Percentiles rank a stretch among this genome's conserved stretches.
Conservation (phyloP, 768 basidiomycete species). For the Mycena floridula region DNA sequence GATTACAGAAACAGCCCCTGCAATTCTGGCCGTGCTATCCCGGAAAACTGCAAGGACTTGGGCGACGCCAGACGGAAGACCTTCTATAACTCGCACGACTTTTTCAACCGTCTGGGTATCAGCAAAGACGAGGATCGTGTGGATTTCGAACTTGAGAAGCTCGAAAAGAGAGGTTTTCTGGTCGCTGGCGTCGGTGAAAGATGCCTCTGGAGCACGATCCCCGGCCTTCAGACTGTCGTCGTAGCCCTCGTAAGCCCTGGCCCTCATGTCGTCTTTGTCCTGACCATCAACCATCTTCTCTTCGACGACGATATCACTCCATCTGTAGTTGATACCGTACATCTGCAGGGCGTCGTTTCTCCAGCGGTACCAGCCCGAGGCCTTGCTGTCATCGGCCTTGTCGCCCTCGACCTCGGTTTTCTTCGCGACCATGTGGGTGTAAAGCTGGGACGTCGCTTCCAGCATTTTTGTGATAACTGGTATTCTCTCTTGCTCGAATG, state of each 20-base stretch:
- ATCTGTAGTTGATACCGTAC: constrained; percentile 23
- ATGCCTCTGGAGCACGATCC: neutral
- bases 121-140: neutral
- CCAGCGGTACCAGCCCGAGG: constrained; percentile 15
- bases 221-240: neutral
- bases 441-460: constrained; percentile 11
- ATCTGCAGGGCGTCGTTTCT: constrained; percentile 14
- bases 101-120: too few species aligned
- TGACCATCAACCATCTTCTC: constrained; percentile 4
- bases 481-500: constrained; percentile 20
- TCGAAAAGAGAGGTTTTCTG: neutral
- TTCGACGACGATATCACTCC: constrained; percentile 18
- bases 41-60: too few species aligned
- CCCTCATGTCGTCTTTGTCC: neutral
- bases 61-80: too few species aligned
- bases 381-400: constrained; percentile 8
- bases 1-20: too few species aligned
- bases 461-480: constrained; percentile 25
- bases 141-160: neutral
- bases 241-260: neutral
- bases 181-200: neutral
- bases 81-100: too few species aligned
- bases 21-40: too few species aligned
- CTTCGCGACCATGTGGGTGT: constrained; percentile 9
- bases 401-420: constrained; percentile 1